phyloP scores from a whole-genome alignment of 495 filamentous ascomycete species.

The Tetracladium setigerum region DNA sequence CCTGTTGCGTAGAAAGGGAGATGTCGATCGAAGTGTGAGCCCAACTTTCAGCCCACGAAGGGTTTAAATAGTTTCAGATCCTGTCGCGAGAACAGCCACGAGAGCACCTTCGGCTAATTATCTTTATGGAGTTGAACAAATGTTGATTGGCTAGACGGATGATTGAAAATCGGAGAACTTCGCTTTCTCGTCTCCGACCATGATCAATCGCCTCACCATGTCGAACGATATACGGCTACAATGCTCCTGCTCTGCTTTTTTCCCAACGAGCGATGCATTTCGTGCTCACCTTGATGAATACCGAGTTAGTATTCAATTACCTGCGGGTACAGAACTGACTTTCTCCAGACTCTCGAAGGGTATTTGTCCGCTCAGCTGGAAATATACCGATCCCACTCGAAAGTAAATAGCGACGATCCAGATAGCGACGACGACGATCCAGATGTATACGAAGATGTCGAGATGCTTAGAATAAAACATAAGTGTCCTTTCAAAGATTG shows the following conservation, averaged over 20 bases:
- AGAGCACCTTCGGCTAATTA: conserved; percentile 11
- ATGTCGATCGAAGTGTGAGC: conserved; percentile 1
- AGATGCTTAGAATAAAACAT: conserved; percentile 8
- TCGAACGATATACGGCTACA: conserved; percentile 15
- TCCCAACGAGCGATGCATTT: conserved; percentile 14
- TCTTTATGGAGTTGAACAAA: conserved; percentile 6
- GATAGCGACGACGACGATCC: conserved; percentile 10
- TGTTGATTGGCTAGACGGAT: conserved; percentile 8
- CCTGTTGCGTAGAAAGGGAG: conserved; percentile 1
- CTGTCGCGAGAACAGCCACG: conserved; percentile 10
- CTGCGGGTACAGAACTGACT: conserved; percentile 15
- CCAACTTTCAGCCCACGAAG: conserved; percentile 4
- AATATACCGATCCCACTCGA: conserved; percentile 15
- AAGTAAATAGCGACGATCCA: conserved; percentile 15
- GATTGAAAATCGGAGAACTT: conserved; percentile 6
- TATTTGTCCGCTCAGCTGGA: conserved; percentile 15
- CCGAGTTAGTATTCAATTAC: conserved; percentile 14
- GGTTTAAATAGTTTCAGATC: conserved; percentile 13
- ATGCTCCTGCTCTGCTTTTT: conserved; percentile 20
- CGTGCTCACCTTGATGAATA: conserved; percentile 17
- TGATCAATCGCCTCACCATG: conserved; percentile 10
- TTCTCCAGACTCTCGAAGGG: conserved; percentile 15
- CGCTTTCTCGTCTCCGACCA: conserved; percentile 12
- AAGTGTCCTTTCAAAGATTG: conserved; percentile 15
- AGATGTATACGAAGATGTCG: conserved; percentile 13